Conservation (phyloP, 768 basidiomycete species). For the Suillus cothurnatus region DNA sequence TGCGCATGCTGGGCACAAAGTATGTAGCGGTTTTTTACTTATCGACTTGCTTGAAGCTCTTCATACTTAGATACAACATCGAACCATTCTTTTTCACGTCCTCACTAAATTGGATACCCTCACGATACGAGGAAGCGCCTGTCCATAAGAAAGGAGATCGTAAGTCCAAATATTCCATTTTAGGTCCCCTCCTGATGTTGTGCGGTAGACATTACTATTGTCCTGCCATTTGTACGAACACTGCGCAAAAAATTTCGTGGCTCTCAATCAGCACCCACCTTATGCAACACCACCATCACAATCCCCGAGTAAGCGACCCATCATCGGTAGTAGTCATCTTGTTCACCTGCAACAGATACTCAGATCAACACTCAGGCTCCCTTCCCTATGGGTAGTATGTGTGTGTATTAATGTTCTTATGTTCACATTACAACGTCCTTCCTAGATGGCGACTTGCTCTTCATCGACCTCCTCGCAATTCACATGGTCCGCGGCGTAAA, state of each 20-base stretch:
- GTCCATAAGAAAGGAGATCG: constrained; percentile 48
- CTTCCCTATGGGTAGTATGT: constrained; percentile 38
- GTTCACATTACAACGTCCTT: constrained; percentile 4
- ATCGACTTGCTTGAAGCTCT: neutral
- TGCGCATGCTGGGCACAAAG: constrained; percentile 61
- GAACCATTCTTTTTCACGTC: constrained; percentile 71
- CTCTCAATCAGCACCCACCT: neutral
- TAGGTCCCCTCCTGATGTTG: neutral
- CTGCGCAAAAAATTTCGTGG: constrained; percentile 27
- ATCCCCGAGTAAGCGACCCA: neutral
- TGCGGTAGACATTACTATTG: constrained; percentile 53
- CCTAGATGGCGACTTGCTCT: constrained; percentile 23
- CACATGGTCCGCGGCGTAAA: constrained; percentile 47
- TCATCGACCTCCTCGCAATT: constrained; percentile 52
- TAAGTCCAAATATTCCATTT: constrained; percentile 32
- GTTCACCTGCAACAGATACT: neutral
- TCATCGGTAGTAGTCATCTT: constrained; percentile 11
- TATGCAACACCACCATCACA: neutral
- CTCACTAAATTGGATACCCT: constrained; percentile 67
- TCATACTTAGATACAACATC: constrained; percentile 43
- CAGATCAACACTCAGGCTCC: constrained; percentile 58
- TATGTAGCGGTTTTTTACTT: constrained; percentile 23
- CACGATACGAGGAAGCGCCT: constrained; percentile 58
- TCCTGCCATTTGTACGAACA: constrained; percentile 52
- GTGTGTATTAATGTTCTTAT: constrained; percentile 9